Evolutionary conservation across 1,139 yeast species (phyloP).

Genomic region (Scheffersomyces lignicola): DNA sequence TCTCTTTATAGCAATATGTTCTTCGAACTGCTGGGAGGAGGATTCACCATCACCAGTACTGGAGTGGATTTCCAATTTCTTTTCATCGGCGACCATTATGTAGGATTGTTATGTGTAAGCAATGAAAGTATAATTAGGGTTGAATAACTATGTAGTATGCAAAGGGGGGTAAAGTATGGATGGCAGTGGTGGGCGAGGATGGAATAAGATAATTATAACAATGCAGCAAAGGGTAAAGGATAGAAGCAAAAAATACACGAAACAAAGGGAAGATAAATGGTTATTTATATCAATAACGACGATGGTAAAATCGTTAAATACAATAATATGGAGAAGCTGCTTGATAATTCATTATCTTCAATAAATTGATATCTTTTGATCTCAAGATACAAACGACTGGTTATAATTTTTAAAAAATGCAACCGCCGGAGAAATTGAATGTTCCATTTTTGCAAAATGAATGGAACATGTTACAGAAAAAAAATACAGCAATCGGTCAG

Average conservation of each 20-base stretch:
- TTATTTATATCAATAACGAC: conserved; percentile 1
- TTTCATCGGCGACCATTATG: conserved; percentile 1
- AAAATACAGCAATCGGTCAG: too few relatives aligned
- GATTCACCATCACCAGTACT: conserved; percentile 2
- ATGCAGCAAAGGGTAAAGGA: neutral
- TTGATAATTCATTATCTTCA: too few relatives aligned
- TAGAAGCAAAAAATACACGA: neutral
- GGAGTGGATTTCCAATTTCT: conserved; percentile 4
- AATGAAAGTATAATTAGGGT: neutral
- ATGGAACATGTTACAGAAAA: too few relatives aligned
- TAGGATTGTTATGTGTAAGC: neutral
- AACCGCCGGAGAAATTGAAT: neutral
- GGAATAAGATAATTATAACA: neutral
- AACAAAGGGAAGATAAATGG: neutral
- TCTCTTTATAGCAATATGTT: conserved; percentile 25
- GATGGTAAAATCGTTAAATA: too few relatives aligned
- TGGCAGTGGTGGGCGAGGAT: neutral
- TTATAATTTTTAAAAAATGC: neutral
- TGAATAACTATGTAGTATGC: too few relatives aligned
- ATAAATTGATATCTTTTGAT: too few relatives aligned
- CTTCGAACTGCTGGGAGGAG: conserved; percentile 6
- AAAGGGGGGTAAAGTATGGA: neutral
- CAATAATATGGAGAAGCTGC: too few relatives aligned
- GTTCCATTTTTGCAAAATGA: conserved; percentile 2
- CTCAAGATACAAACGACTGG: too few relatives aligned